Conservation (phyloP, 1,284 basidiomycete species). For the Ustilago esculenta region DNA sequence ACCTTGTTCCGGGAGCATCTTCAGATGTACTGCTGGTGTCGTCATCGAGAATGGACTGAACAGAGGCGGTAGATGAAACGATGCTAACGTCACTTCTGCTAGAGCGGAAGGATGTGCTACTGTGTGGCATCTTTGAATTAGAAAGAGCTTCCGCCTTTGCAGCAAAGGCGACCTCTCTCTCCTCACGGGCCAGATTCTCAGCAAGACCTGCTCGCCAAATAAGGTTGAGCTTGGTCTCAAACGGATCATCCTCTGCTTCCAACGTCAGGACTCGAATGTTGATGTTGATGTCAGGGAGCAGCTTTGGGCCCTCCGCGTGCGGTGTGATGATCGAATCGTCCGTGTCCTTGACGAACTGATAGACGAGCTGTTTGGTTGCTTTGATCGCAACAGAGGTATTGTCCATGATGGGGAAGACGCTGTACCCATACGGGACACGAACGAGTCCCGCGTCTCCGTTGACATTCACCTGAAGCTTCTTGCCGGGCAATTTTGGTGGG, state of each 20-base stretch:
- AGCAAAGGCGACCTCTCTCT: slow-evolving; percentile 82
- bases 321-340: slow-evolving; percentile 60
- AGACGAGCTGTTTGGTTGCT: slow-evolving; percentile 68
- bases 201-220: slow-evolving; percentile 81
- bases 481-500: slow-evolving; percentile 9
- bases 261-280: slow-evolving; percentile 73
- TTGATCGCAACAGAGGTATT: slow-evolving; percentile 68
- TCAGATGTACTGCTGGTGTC: slow-evolving; percentile 19
- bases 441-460: slow-evolving; percentile 77
- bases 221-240: slow-evolving; percentile 82
- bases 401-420: slow-evolving; percentile 72
- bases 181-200: slow-evolving; percentile 79
- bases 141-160: slow-evolving; percentile 74
- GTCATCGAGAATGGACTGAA: slow-evolving; percentile 5
- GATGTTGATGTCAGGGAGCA: slow-evolving; percentile 72
- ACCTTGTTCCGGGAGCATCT: slow-evolving; percentile 4
- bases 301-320: slow-evolving; percentile 60
- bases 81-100: slow-evolving; percentile 7
- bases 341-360: slow-evolving; percentile 67
- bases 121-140: slow-evolving; percentile 66
- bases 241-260: slow-evolving; percentile 87
- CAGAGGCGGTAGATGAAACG: slow-evolving; percentile 4
- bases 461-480: slow-evolving; percentile 66
- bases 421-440: slow-evolving; percentile 81
- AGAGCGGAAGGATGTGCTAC: slow-evolving; percentile 54